phyloP scores from a whole-genome alignment of 1,284 basidiomycete species.

The Paramarasmius palmivorus region DNA sequence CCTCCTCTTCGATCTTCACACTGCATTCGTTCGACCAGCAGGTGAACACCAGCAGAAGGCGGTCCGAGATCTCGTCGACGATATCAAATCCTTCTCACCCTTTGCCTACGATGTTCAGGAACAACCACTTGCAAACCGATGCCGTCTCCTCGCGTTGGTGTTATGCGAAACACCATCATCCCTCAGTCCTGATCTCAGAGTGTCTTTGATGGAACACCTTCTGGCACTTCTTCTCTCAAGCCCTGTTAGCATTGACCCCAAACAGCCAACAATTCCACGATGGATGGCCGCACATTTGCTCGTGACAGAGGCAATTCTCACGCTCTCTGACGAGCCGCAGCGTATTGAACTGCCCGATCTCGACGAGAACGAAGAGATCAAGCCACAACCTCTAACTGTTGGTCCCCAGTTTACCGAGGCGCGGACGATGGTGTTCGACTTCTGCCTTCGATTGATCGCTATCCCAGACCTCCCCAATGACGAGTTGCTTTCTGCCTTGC shows the following conservation, averaged over 20 bases:
- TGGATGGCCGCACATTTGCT: slow-evolving; percentile 87
- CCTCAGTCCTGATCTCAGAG: slow-evolving; percentile 48
- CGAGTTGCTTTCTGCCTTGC: slow-evolving; percentile 77
- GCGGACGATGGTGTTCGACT: slow-evolving; percentile 70
- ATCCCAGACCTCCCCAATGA: slow-evolving; percentile 68
- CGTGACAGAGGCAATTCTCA: slow-evolving; percentile 81
- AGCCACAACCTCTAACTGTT: slow-evolving; percentile 46
- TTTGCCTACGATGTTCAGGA: slow-evolving; percentile 67
- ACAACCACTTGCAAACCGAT: slow-evolving; percentile 77
- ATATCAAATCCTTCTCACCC: slow-evolving; percentile 70
- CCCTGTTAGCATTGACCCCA: slow-evolving; percentile 47
- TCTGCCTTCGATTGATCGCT: slow-evolving; percentile 67
- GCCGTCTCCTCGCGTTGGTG: slow-evolving; percentile 84
- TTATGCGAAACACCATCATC: slow-evolving; percentile 72
- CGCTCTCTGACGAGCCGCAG: slow-evolving; percentile 72
- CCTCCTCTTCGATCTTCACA: slow-evolving; percentile 88
- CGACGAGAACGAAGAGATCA: slow-evolving; percentile 66
- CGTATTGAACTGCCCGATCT: slow-evolving; percentile 62
- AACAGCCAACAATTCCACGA: slow-evolving; percentile 59
- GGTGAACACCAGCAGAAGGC: slow-evolving; percentile 63
- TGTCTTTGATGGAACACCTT: slow-evolving; percentile 64
- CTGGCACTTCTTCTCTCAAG: slow-evolving; percentile 65
- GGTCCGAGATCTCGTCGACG: slow-evolving; percentile 67
- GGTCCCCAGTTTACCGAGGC: slow-evolving; percentile 66
- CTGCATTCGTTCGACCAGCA: slow-evolving; percentile 70